phyloP scores from a whole-genome alignment of 2,329 filamentous ascomycete species.

The Phoma sp. region DNA sequence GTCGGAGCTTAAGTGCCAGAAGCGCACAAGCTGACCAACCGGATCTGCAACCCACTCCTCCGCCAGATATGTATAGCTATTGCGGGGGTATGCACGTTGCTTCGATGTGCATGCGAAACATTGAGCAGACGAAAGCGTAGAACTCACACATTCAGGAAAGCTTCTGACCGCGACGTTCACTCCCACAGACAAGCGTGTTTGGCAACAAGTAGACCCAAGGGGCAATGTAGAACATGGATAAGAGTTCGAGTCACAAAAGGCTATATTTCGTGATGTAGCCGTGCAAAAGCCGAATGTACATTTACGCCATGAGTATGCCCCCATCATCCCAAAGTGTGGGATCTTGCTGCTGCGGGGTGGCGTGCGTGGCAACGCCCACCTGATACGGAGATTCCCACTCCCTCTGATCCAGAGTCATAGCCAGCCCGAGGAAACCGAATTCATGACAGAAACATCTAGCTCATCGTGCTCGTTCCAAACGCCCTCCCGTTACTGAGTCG shows the following conservation, averaged over 20 bases:
- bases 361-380: conserved; percentile 39
- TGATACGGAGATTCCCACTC: conserved; percentile 37
- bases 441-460: conserved; percentile 45
- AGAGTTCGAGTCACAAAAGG: conserved; percentile 32
- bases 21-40: conserved; percentile 14
- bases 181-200: no score
- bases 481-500: conserved; percentile 30
- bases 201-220: not conserved
- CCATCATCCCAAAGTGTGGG: conserved; percentile 47
- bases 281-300: conserved; percentile 47
- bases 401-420: conserved; percentile 51
- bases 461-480: conserved; percentile 40
- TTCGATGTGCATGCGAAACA: not conserved
- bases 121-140: not conserved
- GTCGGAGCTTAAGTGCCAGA: conserved; percentile 18
- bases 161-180: not conserved
- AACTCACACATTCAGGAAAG: not conserved
- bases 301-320: conserved; percentile 51
- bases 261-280: conserved; percentile 41
- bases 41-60: conserved; percentile 9
- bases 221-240: not conserved
- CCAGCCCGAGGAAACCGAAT: conserved; percentile 45
- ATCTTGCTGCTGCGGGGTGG: conserved; percentile 38
- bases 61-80: not conserved
- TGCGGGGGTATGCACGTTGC: conserved; percentile 8